Evolutionary conservation across 768 basidiomycete genomes (phyloP).

Genomic region (Calocybe indica): DNA sequence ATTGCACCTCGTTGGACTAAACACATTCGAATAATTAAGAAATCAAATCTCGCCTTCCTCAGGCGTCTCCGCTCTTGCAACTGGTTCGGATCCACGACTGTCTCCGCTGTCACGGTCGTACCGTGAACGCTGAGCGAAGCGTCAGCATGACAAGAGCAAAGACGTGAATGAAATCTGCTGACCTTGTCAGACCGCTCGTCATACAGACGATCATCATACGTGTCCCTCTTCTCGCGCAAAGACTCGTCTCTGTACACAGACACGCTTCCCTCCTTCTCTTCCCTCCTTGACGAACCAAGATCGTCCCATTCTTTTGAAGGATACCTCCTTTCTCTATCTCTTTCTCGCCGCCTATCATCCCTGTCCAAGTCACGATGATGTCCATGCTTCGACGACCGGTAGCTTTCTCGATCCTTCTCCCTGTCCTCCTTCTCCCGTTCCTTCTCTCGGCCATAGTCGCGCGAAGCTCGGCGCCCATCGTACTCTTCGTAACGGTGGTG

Average conservation of each 20-base stretch:
- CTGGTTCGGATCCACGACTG: conserved; percentile 31
- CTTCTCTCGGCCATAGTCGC: conserved; percentile 32
- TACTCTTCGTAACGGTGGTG: conserved; percentile 22
- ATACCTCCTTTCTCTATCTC: conserved; percentile 34
- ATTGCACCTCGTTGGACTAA: background rate
- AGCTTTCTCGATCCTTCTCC: conserved; percentile 34
- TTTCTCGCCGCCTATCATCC: conserved; percentile 49
- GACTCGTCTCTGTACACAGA: conserved; percentile 37
- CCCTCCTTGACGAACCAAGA: conserved; percentile 21
- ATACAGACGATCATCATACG: conserved; percentile 40
- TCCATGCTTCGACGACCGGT: conserved; percentile 38
- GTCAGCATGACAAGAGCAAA: conserved; percentile 6
- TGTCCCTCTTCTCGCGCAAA: conserved; percentile 45
- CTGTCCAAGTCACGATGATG: conserved; percentile 44
- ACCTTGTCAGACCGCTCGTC: conserved; percentile 69
- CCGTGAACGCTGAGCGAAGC: conserved; percentile 39
- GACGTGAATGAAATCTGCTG: conserved; percentile 8
- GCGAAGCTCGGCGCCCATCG: conserved; percentile 29
- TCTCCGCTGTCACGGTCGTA: conserved; percentile 40
- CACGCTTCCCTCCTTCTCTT: conserved; percentile 29
- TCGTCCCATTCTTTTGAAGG: conserved; percentile 40
- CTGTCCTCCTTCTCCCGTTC: conserved; percentile 38
- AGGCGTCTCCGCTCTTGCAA: conserved; percentile 65
- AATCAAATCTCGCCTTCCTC: conserved; percentile 83
- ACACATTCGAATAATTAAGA: background rate